Base-by-base conservation (phyloP, 108 stramenopile genomes). In the Mayamaea pseudoterrestris region DNA sequence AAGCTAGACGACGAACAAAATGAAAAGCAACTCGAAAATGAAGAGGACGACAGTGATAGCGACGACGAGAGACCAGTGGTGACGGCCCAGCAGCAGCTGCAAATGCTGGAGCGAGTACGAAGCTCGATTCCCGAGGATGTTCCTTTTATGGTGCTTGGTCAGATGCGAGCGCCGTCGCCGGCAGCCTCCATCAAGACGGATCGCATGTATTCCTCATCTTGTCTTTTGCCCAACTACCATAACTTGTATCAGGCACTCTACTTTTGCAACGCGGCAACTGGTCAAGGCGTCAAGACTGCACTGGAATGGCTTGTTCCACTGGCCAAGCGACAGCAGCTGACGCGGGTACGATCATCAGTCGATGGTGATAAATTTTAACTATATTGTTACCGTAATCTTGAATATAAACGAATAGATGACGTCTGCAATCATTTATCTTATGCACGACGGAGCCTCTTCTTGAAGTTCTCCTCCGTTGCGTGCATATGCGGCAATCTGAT, bases 181-280 rank as follows among this genome's bases (percentile, higher is more conserved):
- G n/a, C n/a, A n/a, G n/a, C n/a, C n/a, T n/a, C n/a, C n/a, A n/a
- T n/a, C n/a, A n/a, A n/a, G n/a, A n/a, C n/a, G n/a, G n/a, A n/a
- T n/a, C n/a, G n/a, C n/a, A n/a, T n/a, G n/a, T n/a, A n/a, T n/a
- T n/a, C n/a, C n/a, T n/a, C n/a, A n/a, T n/a, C n/a, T n/a, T n/a
- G n/a, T n/a, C n/a, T n/a, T n/a, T n/a, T n/a, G n/a, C n/a, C n/a
- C n/a, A n/a, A n/a, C n/a, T n/a, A n/a, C n/a, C n/a, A n/a, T n/a
- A n/a, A n/a, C n/a, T n/a, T n/a, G 2, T 32, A 57, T 40, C 65
- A 63, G 30, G 58, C 60, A 21, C 47, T 80, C 35, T 76, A 71
- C 47, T 78, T 71, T 66, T 75, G 67, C 17, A 83, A 80, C 8
- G 85, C 85, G 32, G 74, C 65, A 50, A 70, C 76, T 17, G 85